Evolutionary conservation across 164 flowering plant genomes (phyloP), one percentile per base, ranked within the genome.

Genomic region (Aristolochia contorta): DNA sequence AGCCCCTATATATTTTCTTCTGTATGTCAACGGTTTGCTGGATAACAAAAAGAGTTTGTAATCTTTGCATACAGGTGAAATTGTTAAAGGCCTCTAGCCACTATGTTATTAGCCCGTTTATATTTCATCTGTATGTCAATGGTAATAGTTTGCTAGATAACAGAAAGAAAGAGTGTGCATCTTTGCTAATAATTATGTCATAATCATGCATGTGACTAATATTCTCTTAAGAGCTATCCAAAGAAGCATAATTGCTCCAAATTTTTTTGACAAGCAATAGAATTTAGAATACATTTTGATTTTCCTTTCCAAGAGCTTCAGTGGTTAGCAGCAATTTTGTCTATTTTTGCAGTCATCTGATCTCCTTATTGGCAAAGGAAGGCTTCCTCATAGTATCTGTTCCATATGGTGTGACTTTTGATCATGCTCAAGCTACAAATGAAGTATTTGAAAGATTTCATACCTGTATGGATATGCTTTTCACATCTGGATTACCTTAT

Each of bases 371-470:
- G 87, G 94, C 98, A 12, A 80, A 74, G 61, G 94, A 93, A 72
- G 96, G 97, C 2, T 89, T 78, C 75, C 72, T 89, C 52, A 67
- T 93, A 15, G 72, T 93, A 46, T 78, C 82, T 22, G 97, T 93
- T 62, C 96, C 98, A 0, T 87, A 90, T 58, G 85, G 86, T 72
- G 98, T 93, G 74, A 89, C 98, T 5, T 93, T 89, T 76, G 87
- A 93, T 75, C 98, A 93, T 72, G 74, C 80, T 20, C 69, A 77
- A 68, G 98, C 85, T 59, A 79, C 90, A 20, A 76, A 55, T 53
- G 84, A 84, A 67, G 79, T 93, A 14, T 86, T 79, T 70, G 84
- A 86, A 61, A 80, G 75, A 72, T 93, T 89, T 61, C 76, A 83
- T 71, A 58, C 82, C 12, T 89, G 96, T 68, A 75, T 81, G 74